These are phyloP conservation scores for Podaxis sp. DNA, from an alignment of 768 basidiomycete species.

Conservation along the genomic window DNA sequence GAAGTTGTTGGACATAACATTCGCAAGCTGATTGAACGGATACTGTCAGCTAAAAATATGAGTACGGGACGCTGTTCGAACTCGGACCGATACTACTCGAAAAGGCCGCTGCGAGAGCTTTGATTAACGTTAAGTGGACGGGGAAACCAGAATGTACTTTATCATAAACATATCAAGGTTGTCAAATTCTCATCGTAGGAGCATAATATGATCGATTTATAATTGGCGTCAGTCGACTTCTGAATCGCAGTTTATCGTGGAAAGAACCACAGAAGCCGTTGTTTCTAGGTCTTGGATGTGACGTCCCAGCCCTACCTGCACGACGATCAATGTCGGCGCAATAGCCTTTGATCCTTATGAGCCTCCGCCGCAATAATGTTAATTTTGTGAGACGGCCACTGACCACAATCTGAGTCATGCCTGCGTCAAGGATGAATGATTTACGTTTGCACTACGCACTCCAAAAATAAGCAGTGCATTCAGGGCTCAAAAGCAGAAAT, in stretches of 20 bases:
- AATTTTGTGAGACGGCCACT: not conserved
- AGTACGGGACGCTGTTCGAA: too few relatives aligned
- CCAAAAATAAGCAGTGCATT: not conserved
- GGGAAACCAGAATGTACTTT: too few relatives aligned
- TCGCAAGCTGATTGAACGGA: too few relatives aligned
- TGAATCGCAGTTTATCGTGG: not conserved
- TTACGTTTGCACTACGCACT: not conserved
- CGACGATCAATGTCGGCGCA: not conserved
- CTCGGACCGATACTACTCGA: too few relatives aligned
- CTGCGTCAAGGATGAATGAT: slow-evolving; percentile 22
- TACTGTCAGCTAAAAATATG: too few relatives aligned
- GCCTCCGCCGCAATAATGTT: not conserved
- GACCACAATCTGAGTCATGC: slow-evolving; percentile 23
- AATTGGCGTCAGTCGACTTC: not conserved
- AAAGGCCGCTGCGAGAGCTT: too few relatives aligned
- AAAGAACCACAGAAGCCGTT: not conserved
- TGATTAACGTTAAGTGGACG: too few relatives aligned
- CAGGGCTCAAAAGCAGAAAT: not conserved
- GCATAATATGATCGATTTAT: too few relatives aligned
- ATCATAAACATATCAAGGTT: too few relatives aligned
- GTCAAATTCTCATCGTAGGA: too few relatives aligned
- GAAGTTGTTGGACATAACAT: too few relatives aligned
- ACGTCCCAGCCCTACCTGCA: not conserved
- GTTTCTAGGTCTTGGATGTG: slow-evolving; percentile 1
- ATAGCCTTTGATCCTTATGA: not conserved